A percentile compares a stretch with the other conserved stretches of the same genome.
phyloP scores from a whole-genome alignment of 352 stramenopile genomes.

The Pythium vanterpoolii region DNA sequence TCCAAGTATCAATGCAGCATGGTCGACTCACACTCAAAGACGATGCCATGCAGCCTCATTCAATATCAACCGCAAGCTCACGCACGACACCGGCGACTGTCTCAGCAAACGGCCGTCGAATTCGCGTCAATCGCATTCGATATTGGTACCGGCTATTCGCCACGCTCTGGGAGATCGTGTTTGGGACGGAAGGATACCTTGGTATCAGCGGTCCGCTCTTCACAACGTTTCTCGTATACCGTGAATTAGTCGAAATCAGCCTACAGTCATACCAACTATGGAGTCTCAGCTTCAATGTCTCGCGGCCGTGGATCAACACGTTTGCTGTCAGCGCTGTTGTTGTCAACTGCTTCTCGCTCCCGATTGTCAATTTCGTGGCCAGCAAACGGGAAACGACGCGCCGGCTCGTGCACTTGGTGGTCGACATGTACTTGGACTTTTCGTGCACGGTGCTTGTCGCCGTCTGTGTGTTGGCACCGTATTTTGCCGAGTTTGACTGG shows the following conservation, averaged over 20 bases:
- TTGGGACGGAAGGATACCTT: constrained; percentile 4
- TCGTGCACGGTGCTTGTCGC: constrained; percentile 1
- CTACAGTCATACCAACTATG: constrained; percentile 18
- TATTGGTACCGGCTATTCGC: not conserved
- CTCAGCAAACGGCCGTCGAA: not conserved
- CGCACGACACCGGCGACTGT: not conserved
- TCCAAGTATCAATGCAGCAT: not conserved
- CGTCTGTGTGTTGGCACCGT: constrained; percentile 6
- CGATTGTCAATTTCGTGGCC: not conserved
- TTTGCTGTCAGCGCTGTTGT: constrained; percentile 14
- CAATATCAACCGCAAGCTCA: not conserved
- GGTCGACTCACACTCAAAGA: not conserved
- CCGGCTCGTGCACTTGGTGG: constrained; percentile 11
- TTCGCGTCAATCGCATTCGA: not conserved
- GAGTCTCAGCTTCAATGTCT: constrained; percentile 5
- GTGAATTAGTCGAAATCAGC: constrained; percentile 7
- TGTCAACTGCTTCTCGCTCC: constrained; percentile 5
- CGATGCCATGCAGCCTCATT: not conserved
- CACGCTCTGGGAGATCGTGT: not conserved
- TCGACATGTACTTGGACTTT: constrained; percentile 16
- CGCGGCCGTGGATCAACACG: constrained; percentile 18
- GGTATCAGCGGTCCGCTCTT: constrained; percentile 14
- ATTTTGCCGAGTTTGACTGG: constrained; percentile 2
- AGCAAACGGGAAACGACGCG: not conserved
- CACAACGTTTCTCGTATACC: not conserved